Conservation (phyloP, 2,329 filamentous ascomycete genomes). For the Metarhizium sp. region DNA sequence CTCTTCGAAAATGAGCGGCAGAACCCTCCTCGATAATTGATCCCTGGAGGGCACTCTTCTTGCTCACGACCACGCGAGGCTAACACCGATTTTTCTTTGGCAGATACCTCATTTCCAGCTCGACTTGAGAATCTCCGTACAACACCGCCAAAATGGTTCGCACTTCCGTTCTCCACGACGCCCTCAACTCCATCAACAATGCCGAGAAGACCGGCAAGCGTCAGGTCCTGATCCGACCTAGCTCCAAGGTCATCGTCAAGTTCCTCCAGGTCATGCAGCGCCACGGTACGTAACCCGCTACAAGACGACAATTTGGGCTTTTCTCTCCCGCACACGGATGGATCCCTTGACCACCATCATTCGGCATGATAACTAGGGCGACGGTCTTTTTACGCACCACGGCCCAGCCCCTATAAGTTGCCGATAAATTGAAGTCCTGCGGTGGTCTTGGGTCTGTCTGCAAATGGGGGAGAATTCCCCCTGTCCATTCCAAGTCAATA, state of each 20-base stretch:
- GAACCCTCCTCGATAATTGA: constrained; percentile 50
- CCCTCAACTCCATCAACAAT: constrained; percentile 99
- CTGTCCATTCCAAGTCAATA: constrained; percentile 30
- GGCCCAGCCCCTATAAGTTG: constrained; percentile 99
- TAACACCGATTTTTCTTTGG: constrained; percentile 38
- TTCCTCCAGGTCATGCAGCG: constrained; percentile 99
- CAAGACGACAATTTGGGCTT: neutral
- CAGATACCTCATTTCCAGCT: constrained; percentile 57
- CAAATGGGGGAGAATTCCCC: neutral
- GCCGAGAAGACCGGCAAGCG: constrained; percentile 99
- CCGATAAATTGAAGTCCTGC: constrained; percentile 75
- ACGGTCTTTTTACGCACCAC: constrained; percentile 65
- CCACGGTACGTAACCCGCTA: constrained; percentile 72
- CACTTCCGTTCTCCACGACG: constrained; percentile 99
- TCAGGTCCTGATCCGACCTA: constrained; percentile 95
- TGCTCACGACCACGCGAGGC: constrained; percentile 54
- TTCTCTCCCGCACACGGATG: neutral
- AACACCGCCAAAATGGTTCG: constrained; percentile 87
- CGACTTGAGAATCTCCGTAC: constrained; percentile 73
- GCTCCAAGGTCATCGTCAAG: constrained; percentile 99
- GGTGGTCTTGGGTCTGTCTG: constrained; percentile 75
- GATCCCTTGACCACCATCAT: constrained; percentile 21
- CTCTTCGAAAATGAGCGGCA: constrained; percentile 58
- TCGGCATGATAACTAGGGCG: constrained; percentile 99
- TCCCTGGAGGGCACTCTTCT: constrained; percentile 57